These are phyloP conservation scores for Phytopythium oedochilum DNA, from an alignment of 352 stramenopile genomes.

Conservation along the genomic window DNA sequence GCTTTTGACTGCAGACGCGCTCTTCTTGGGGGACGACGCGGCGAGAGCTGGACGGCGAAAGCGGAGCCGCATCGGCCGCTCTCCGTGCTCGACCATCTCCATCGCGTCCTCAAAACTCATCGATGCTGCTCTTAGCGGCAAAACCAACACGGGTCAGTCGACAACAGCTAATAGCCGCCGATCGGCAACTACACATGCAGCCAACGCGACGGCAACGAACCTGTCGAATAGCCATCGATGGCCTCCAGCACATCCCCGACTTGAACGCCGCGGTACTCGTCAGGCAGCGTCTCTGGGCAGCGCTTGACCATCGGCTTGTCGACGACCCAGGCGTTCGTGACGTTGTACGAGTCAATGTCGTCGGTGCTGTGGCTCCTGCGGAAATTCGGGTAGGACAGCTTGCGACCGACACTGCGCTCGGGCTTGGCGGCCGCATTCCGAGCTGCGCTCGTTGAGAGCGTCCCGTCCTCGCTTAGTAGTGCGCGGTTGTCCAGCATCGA, in stretches of 20 bases:
- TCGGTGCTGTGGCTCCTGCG: conserved; percentile 61
- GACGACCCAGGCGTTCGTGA: conserved; percentile 34
- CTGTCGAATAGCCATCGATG: conserved; percentile 65
- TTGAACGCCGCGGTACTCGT: conserved; percentile 38
- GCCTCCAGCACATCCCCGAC: conserved; percentile 69
- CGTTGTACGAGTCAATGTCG: conserved; percentile 35
- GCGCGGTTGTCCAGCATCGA: conserved; percentile 23
- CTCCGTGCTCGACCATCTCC: conserved; percentile 42
- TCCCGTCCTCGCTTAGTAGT: conserved; percentile 47
- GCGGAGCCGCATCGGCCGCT: conserved; percentile 58
- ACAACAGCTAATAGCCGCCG: background rate
- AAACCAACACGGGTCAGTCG: too few species aligned
- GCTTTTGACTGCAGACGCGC: background rate
- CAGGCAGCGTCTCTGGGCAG: conserved; percentile 15
- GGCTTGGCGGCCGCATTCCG: background rate
- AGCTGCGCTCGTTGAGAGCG: background rate
- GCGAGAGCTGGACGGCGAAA: conserved; percentile 33
- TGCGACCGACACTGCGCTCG: background rate
- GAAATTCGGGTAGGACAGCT: conserved; percentile 5
- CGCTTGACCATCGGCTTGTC: conserved; percentile 46
- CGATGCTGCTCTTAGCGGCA: conserved; percentile 21
- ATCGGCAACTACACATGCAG: conserved; percentile 1
- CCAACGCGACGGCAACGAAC: conserved; percentile 11
- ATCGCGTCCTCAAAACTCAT: conserved; percentile 56
- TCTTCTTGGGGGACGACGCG: conserved; percentile 7